Evolutionary conservation across 108 stramenopile genomes (phyloP).

Genomic region (Nannochloropsis salina): DNA sequence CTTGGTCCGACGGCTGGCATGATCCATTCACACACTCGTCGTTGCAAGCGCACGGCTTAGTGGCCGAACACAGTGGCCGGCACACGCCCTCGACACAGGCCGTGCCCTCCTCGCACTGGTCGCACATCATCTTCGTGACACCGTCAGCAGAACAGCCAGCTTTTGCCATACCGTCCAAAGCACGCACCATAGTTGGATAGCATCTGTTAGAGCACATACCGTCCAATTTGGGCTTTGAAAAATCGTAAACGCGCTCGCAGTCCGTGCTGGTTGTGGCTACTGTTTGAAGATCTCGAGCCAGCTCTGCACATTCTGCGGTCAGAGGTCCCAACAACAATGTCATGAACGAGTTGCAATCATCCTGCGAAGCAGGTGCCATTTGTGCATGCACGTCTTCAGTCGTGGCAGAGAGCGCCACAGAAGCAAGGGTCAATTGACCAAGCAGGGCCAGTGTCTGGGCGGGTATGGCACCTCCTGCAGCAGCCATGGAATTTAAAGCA

Average conservation of each 20-base stretch:
- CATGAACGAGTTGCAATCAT: neutral
- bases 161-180: conserved; percentile 17
- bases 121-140: neutral
- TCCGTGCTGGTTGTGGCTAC: neutral
- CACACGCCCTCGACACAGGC: neutral
- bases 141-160: neutral
- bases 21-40: neutral
- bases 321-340: neutral
- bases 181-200: neutral
- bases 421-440: neutral
- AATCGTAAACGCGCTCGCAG: neutral
- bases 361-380: neutral
- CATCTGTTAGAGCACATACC: neutral
- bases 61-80: neutral
- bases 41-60: neutral
- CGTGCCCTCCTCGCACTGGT: neutral
- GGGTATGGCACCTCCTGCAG: neutral
- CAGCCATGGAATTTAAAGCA: neutral
- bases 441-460: neutral
- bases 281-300: neutral
- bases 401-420: neutral
- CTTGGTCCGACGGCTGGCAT: neutral
- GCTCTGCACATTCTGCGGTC: neutral
- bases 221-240: conserved; percentile 9
- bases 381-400: neutral